Conservation (phyloP, 1,284 basidiomycete species). For the Austropuccinia psidii region DNA sequence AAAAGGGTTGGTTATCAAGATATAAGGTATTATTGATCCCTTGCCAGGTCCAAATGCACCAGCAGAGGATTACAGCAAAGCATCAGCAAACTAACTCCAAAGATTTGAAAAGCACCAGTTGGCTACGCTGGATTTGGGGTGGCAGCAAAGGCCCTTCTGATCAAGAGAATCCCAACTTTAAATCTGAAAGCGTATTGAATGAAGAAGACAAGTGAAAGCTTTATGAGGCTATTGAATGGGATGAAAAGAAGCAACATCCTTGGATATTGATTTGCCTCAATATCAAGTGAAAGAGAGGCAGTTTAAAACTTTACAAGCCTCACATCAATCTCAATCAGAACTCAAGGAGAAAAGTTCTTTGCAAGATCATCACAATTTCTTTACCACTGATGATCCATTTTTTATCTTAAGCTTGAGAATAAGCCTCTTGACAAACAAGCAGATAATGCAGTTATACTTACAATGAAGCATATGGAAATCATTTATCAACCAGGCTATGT, state of each 20-base stretch:
- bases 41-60: slow-evolving; percentile 79
- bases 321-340: slow-evolving; percentile 43
- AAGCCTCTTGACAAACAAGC: slow-evolving; percentile 89
- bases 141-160: slow-evolving; percentile 45
- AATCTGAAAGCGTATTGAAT: slow-evolving; percentile 63
- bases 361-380: too few species aligned
- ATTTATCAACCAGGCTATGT: slow-evolving; percentile 93
- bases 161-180: slow-evolving; percentile 48
- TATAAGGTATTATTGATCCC: slow-evolving; percentile 93
- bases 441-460: slow-evolving; percentile 79
- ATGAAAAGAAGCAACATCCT: slow-evolving; percentile 61
- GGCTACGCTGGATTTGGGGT: slow-evolving; percentile 81
- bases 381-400: slow-evolving; percentile 72
- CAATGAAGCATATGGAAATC: slow-evolving; percentile 95
- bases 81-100: slow-evolving; percentile 49
- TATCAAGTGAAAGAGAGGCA: too few species aligned
- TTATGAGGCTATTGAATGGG: slow-evolving; percentile 89
- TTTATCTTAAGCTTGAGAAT: slow-evolving; percentile 82
- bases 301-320: slow-evolving; percentile 39
- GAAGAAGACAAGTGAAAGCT: slow-evolving; percentile 88
- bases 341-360: too few species aligned
- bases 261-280: slow-evolving; percentile 59
- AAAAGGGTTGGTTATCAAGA: slow-evolving; percentile 83
- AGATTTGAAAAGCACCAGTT: slow-evolving; percentile 55
- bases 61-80: slow-evolving; percentile 62